Conservation (phyloP, 2,329 filamentous ascomycete genomes). For the Trichoderma brevicompactum region DNA sequence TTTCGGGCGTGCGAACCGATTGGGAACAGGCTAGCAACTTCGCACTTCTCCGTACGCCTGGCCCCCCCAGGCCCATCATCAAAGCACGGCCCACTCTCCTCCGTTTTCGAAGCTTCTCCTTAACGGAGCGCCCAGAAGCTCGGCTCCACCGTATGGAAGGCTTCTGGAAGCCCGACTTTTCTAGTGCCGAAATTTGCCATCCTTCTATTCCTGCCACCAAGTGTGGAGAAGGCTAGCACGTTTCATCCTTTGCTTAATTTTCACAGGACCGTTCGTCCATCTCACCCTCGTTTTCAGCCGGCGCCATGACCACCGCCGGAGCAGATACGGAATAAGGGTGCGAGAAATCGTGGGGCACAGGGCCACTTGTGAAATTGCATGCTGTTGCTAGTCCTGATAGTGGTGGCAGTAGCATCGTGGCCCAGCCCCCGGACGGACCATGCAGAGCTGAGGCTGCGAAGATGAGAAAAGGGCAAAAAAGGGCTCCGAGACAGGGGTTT, state of each 20-base stretch:
- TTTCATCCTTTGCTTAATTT: slow-evolving; percentile 22
- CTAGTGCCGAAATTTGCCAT: slow-evolving; percentile 24
- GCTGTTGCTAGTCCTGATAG: not conserved
- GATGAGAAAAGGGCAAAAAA: not conserved
- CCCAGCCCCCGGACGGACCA: not conserved
- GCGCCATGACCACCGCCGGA: slow-evolving; percentile 12
- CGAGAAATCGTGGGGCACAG: slow-evolving; percentile 25
- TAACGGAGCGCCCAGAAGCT: slow-evolving; percentile 26
- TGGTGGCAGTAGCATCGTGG: not conserved
- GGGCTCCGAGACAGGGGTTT: slow-evolving; percentile 1
- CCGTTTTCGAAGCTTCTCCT: slow-evolving; percentile 18
- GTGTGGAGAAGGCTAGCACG: slow-evolving; percentile 25
- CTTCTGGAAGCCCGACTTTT: slow-evolving; percentile 27
- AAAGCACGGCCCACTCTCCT: slow-evolving; percentile 13
- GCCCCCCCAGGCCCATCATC: not conserved
- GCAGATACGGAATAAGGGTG: slow-evolving; percentile 7
- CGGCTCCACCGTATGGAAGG: slow-evolving; percentile 28
- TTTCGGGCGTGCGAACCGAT: slow-evolving; percentile 16
- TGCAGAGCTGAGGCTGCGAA: slow-evolving; percentile 12
- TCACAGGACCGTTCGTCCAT: slow-evolving; percentile 12
- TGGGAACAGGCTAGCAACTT: slow-evolving; percentile 7
- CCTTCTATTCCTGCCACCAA: not conserved
- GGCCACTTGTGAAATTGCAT: slow-evolving; percentile 27
- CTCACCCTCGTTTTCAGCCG: slow-evolving; percentile 19
- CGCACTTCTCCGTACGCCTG: slow-evolving; percentile 19